phyloP scores from a whole-genome alignment of 805 yeast species.

The Zygosaccharomyces gambellarensis region DNA sequence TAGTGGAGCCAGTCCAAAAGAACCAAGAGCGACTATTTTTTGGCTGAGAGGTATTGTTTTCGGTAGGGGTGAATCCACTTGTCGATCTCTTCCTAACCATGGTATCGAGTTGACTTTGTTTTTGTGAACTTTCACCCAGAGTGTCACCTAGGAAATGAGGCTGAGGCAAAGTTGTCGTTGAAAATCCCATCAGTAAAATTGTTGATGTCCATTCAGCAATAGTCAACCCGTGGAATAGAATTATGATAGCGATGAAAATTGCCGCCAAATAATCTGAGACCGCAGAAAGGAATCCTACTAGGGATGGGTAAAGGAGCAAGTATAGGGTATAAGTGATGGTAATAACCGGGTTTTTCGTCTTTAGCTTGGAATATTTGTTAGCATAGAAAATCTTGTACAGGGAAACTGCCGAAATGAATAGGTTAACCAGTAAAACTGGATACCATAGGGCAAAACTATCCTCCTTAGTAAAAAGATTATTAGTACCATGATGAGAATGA shows the following conservation, averaged over 20 bases:
- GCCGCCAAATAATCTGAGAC: conserved; percentile 31
- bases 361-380: conserved; percentile 27
- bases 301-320: conserved; percentile 25
- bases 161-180: conserved; percentile 27
- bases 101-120: background rate
- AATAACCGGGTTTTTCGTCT: conserved; percentile 33
- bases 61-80: conserved; percentile 1
- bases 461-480: conserved; percentile 1
- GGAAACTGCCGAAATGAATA: conserved; percentile 22
- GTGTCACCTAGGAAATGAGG: conserved; percentile 19
- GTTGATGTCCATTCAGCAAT: conserved; percentile 36
- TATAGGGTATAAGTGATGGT: conserved; percentile 31
- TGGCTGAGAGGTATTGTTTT: background rate
- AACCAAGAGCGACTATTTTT: background rate
- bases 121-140: conserved; percentile 6
- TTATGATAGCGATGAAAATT: conserved; percentile 25
- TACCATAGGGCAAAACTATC: conserved; percentile 28
- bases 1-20: background rate
- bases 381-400: conserved; percentile 27
- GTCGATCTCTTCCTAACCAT: conserved; percentile 12
- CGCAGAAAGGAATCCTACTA: conserved; percentile 19
- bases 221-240: conserved; percentile 30
- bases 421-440: conserved; percentile 15
- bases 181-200: conserved; percentile 33
- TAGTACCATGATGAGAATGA: conserved; percentile 31